Evolutionary conservation across 129 eudicot species (phyloP).

Genomic region (Flaveria ramosissima): DNA sequence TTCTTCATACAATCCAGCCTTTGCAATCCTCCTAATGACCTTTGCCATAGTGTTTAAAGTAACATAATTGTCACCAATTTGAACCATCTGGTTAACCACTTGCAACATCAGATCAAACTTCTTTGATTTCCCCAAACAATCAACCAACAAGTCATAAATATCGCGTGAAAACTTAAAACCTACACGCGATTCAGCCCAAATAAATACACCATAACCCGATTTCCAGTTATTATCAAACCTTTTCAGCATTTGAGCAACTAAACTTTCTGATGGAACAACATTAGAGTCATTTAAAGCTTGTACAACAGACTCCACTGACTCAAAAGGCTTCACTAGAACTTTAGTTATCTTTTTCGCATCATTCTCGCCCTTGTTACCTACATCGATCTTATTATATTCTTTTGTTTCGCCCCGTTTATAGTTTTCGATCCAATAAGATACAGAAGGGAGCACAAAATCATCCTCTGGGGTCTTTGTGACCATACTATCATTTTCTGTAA

Average conservation of each 20-base stretch:
- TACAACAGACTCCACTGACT: conserved; percentile 53
- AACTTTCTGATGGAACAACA: conserved; percentile 49
- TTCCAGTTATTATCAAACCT: conserved; percentile 74
- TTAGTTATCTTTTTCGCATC: conserved; percentile 56
- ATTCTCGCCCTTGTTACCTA: conserved; percentile 29
- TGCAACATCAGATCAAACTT: conserved; percentile 76
- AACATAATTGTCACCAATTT: conserved; percentile 35
- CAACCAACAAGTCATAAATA: conserved; percentile 67
- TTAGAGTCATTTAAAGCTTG: conserved; percentile 42
- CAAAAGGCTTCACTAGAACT: conserved; percentile 44
- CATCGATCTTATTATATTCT: conserved; percentile 2
- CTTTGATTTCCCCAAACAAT: conserved; percentile 65
- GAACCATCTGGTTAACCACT: conserved; percentile 63
- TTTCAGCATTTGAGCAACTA: conserved; percentile 59
- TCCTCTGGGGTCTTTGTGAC: conserved; percentile 38
- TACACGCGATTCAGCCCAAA: conserved; percentile 58
- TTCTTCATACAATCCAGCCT: conserved; percentile 58
- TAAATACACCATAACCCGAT: conserved; percentile 61
- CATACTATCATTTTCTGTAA: conserved; percentile 30
- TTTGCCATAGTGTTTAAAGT: conserved; percentile 59
- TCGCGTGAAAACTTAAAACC: conserved; percentile 43
- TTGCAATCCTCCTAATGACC: conserved; percentile 72
- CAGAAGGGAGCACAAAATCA: conserved; percentile 74
- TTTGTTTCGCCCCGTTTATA: conserved; percentile 32
- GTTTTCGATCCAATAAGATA: conserved; percentile 63